A percentile compares a stretch with the other conserved stretches of the same genome.
Conservation (phyloP, 192 early-diverging fungal species). For the Helicostylum pulchrum region DNA sequence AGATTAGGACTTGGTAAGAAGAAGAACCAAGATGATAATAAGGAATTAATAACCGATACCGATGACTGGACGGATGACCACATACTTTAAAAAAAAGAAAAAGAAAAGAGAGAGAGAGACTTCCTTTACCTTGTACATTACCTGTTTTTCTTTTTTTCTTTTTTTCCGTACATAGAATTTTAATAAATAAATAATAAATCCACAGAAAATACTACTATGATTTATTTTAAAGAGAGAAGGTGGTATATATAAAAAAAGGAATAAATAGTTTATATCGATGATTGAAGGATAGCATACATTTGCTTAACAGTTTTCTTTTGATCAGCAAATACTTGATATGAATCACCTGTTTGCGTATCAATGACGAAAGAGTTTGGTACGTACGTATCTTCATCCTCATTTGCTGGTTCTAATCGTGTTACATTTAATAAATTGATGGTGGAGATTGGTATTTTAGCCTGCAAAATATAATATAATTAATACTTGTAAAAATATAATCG, state of each 20-base stretch:
- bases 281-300: neutral
- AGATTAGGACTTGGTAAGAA: neutral
- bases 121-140: too few species aligned
- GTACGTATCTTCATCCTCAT: constrained; percentile 29
- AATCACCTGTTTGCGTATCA: constrained; percentile 7
- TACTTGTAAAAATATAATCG: neutral
- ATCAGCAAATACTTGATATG: constrained; percentile 32
- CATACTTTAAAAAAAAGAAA: too few species aligned
- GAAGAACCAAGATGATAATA: neutral
- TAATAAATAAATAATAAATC: too few species aligned
- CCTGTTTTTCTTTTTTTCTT: too few species aligned
- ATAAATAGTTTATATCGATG: neutral
- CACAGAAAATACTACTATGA: too few species aligned
- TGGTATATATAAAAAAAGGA: neutral
- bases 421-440: constrained; percentile 18
- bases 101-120: too few species aligned
- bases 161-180: too few species aligned
- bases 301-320: constrained; percentile 20
- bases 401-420: constrained; percentile 6
- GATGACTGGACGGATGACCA: neutral
- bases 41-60: neutral
- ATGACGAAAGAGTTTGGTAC: constrained; percentile 31
- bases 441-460: constrained; percentile 18
- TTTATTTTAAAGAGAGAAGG: too few species aligned
- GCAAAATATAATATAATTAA: constrained; percentile 3